These are phyloP conservation scores for Takashimella tepidaria DNA, from an alignment of 1,284 basidiomycete genomes.

Conservation along the genomic window DNA sequence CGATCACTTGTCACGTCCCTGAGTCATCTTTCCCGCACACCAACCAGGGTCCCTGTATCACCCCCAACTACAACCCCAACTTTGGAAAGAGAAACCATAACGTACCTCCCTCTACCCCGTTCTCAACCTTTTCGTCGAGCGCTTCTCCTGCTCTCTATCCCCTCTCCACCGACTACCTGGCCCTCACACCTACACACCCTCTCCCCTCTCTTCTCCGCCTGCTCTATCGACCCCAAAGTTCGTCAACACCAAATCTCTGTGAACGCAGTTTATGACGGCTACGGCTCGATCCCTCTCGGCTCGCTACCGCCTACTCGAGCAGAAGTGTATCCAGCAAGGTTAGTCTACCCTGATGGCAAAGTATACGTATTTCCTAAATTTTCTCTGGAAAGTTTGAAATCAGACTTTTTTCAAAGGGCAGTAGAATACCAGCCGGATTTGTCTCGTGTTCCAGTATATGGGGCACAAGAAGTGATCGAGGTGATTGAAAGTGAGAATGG, in stretches of 20 bases:
- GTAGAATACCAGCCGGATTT: slow-evolving; percentile 12
- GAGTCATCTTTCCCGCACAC: no score
- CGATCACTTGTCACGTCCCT: no score
- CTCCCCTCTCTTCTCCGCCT: slow-evolving; percentile 24
- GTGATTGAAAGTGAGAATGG: background rate
- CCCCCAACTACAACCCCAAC: no score
- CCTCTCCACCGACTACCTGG: slow-evolving; percentile 35
- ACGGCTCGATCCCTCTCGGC: background rate
- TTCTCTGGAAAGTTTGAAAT: slow-evolving; percentile 11
- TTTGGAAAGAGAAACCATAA: background rate
- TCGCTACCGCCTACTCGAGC: slow-evolving; percentile 5
- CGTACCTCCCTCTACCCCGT: slow-evolving; percentile 8
- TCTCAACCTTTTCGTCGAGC: slow-evolving; percentile 20
- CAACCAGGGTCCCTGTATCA: no score
- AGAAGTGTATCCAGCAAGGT: slow-evolving; percentile 29
- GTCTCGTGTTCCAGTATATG: background rate
- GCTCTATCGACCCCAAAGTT: slow-evolving; percentile 17
- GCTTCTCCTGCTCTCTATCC: slow-evolving; percentile 34
- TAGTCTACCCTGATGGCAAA: slow-evolving; percentile 35
- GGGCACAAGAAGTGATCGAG: background rate
- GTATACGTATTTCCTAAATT: slow-evolving; percentile 17
- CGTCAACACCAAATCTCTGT: slow-evolving; percentile 19
- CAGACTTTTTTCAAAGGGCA: slow-evolving; percentile 10
- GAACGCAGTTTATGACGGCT: slow-evolving; percentile 37
- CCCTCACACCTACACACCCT: slow-evolving; percentile 36